Base-by-base conservation (phyloP, 169 alveolate species). In the Toxoplasma gondii region DNA sequence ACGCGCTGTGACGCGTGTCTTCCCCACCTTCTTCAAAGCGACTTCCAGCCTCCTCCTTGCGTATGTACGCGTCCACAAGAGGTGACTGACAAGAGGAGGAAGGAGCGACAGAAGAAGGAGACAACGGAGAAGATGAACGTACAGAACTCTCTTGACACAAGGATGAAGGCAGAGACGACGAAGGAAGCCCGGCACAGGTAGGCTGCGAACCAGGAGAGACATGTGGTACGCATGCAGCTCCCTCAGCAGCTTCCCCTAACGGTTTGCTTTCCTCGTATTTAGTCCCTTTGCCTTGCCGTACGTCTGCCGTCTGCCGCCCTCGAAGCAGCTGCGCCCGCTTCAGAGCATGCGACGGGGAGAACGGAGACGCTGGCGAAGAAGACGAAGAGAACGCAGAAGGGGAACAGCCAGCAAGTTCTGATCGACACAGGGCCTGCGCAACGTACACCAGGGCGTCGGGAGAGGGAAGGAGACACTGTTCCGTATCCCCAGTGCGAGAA, bases 401-500 rank as follows among this genome's bases (percentile, higher is more conserved):
- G 39, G 86, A n/a, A 78, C 7, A n/a, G 9, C n/a, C 10, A 45
- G 34, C n/a, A 16, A 78, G 45, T 38, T 78, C 45, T 29, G 86
- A 1, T 1, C 44, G 86, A 38, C 86, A 78, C 39, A 78, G 86
- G 31, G 86, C 86, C 9, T 36, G 49, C 45, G 86, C 86, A 27
- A 78, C 86, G 45, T 29, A 16, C 2, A 45, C 86, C 44, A 78
- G 86, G 2, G 86, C 86, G 49, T 78, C 86, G 86, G 86, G 86
- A 19, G 86, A 78, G 86, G 22, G 10, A 1, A 78, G 12, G n/a
- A 78, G 86, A 31, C 39, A 9, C 10, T 78, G 45, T n/a, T 27
- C n/a, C 10, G 39, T 1, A n/a, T 16, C 39, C 12, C 22, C 27
- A 29, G 1, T 78, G 44, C 22, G 22, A n/a, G 24, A 36, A 70